These are phyloP conservation scores for Suhomyces kilbournensis DNA, from an alignment of 805 yeast species.

Conservation along the genomic window DNA sequence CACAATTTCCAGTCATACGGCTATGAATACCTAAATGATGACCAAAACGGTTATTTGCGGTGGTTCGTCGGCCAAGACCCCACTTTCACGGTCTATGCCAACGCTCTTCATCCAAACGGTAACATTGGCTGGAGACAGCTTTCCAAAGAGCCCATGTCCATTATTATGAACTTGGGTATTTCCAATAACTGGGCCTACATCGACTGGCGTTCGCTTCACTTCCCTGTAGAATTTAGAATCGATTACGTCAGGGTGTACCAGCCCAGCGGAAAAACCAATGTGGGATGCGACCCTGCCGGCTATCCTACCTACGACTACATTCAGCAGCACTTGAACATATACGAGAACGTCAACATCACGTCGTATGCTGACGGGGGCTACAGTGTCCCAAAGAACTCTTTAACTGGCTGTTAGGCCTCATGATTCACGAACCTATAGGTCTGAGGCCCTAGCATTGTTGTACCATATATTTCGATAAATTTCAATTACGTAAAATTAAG, in stretches of 20 bases:
- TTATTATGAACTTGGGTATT: conserved; percentile 82
- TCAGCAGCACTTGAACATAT: conserved; percentile 63
- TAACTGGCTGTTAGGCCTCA: conserved; percentile 14
- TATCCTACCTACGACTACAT: conserved; percentile 88
- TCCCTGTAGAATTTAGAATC: conserved; percentile 74
- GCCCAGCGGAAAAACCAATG: conserved; percentile 55
- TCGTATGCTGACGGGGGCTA: conserved; percentile 75
- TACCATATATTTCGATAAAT: background rate
- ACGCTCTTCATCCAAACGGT: conserved; percentile 85
- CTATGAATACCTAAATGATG: conserved; percentile 73
- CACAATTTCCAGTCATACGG: conserved; percentile 69
- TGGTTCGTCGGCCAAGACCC: conserved; percentile 88
- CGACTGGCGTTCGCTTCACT: conserved; percentile 76
- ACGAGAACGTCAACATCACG: conserved; percentile 66
- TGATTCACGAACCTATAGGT: background rate
- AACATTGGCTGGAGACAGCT: conserved; percentile 81
- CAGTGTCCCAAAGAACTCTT: conserved; percentile 36
- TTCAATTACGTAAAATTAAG: too few relatives aligned
- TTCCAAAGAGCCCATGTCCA: conserved; percentile 90
- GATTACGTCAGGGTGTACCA: conserved; percentile 92
- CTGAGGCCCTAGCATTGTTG: background rate
- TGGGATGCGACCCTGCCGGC: conserved; percentile 84
- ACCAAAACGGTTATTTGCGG: conserved; percentile 65
- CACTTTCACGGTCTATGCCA: conserved; percentile 68
- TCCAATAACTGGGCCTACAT: conserved; percentile 93